phyloP scores from a whole-genome alignment of 768 basidiomycete genomes.

The Agrocybe chaxingu region DNA sequence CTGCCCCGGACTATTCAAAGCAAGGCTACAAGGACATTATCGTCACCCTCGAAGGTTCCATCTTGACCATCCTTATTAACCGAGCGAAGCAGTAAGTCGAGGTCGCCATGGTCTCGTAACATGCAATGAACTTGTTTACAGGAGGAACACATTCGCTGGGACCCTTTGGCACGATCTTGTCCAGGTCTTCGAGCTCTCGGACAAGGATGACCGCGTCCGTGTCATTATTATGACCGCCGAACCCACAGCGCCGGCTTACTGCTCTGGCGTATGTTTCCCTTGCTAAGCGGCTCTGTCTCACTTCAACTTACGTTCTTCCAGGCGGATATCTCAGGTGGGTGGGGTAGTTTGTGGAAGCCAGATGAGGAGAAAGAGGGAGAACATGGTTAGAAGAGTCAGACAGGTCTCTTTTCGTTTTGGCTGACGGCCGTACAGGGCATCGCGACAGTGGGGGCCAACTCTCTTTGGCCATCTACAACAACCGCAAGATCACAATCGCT shows the following conservation, averaged over 20 bases:
- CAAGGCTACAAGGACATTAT: conserved; percentile 40
- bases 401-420: neutral
- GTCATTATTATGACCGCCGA: conserved; percentile 54
- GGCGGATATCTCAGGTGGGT: conserved; percentile 50
- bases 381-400: conserved; percentile 30
- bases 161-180: conserved; percentile 35
- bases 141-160: conserved; percentile 42
- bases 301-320: conserved; percentile 13
- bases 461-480: conserved; percentile 44
- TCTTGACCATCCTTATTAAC: conserved; percentile 43
- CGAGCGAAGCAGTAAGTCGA: conserved; percentile 42
- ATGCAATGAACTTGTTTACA: conserved; percentile 13
- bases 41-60: conserved; percentile 39
- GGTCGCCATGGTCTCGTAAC: neutral
- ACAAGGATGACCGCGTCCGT: conserved; percentile 51
- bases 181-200: conserved; percentile 42
- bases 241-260: conserved; percentile 48
- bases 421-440: conserved; percentile 26
- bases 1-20: conserved; percentile 28
- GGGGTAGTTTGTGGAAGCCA: conserved; percentile 36
- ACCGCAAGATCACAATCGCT: conserved; percentile 54
- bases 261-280: conserved; percentile 43
- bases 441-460: conserved; percentile 47
- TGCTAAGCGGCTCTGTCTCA: too few species aligned
- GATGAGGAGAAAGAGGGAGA: conserved; percentile 45